phyloP scores from a whole-genome alignment of 225 moss, liverwort and hornwort species.

The Neckera pumila region DNA sequence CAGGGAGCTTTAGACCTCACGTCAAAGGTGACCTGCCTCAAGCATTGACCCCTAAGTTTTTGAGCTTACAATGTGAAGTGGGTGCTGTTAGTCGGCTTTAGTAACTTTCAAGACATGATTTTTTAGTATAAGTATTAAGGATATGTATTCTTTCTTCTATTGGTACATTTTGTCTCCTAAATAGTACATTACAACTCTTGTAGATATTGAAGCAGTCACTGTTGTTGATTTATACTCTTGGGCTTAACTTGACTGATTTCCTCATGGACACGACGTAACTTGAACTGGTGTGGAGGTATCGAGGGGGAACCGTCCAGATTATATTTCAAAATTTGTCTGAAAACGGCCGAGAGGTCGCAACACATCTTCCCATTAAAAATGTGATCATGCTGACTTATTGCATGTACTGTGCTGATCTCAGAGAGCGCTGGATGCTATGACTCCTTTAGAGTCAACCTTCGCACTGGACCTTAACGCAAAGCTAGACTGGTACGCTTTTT shows the following conservation, averaged over 20 bases:
- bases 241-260: background rate
- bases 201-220: background rate
- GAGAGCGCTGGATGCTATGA: constrained; percentile 87
- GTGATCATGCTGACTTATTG: background rate
- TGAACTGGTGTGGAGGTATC: background rate
- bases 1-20: constrained; percentile 95
- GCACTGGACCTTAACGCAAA: constrained; percentile 68
- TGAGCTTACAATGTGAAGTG: background rate
- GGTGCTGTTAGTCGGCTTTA: background rate
- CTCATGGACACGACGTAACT: background rate
- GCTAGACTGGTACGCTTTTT: constrained; percentile 43
- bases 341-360: background rate
- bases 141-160: background rate
- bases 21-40: constrained; percentile 45
- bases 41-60: background rate
- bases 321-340: background rate
- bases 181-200: background rate
- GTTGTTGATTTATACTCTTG: background rate
- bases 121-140: background rate
- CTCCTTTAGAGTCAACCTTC: constrained; percentile 72
- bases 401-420: background rate
- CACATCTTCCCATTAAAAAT: background rate
- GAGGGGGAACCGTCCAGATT: background rate
- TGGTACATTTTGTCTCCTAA: background rate
- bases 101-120: background rate